Evolutionary conservation across 331 rosid species (phyloP), one percentile per base, ranked within the genome.

Genomic region (Pyrus hybrid): DNA sequence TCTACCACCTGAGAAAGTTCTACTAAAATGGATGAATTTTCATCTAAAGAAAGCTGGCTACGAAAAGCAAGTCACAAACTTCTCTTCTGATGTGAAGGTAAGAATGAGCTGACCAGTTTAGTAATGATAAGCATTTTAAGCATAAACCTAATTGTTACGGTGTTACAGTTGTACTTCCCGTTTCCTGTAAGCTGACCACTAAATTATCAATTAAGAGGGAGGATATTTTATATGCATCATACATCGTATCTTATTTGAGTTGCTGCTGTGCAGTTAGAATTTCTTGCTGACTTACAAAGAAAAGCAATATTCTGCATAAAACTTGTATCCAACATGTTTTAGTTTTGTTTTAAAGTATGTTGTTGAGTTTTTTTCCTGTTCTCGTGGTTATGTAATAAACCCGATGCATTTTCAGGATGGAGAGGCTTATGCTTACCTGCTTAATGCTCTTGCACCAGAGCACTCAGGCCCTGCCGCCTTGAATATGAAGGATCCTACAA

Each of bases 21-120:
- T 95, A 73, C 78, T 95, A 75, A 95, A 95, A 89, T 95, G 99
- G 99, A 95, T 95, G 99, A 95, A 95, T 82, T 95, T 91, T 77
- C 99, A 95, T 85, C 82, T 95, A 76, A 91, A 92, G 84, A 95
- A 92, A 83, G 91, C 91, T 76, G 99, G 98, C 79, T 95, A 92
- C 68, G 93, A 88, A 85, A 95, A 92, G 77, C 94, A 83, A 80
- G 99, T 95, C 76, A 89, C 99, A 78, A 95, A 95, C 87, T 95
- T 95, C 83, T 95, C 99, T 17, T 80, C 98, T 68, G 98, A 95
- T 56, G 82, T 95, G 72, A 95, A 95, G 97, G 98, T 95, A 83
- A 80, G 88, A 72, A 77, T 63, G 57, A 11, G 29, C 32, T 53
- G 56, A 60, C 22, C 6, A 21, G 23, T 12, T 68, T 32, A 18